A percentile compares a stretch with the other conserved stretches of the same genome.
Conservation (phyloP, 73 alveolate species). For the Paramecium sonneborni region DNA sequence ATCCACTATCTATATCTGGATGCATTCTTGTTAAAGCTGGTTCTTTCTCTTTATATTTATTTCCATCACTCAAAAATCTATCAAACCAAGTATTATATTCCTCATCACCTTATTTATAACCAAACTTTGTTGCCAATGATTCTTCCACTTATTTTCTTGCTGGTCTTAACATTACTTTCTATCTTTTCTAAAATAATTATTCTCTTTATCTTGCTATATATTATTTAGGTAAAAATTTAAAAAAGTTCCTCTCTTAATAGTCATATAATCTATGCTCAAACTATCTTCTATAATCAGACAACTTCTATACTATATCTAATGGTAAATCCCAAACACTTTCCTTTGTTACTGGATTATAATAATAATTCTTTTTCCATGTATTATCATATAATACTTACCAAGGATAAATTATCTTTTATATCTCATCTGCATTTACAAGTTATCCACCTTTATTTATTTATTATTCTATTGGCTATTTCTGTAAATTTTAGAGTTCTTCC, state of each 20-base stretch:
- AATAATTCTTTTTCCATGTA: conserved; percentile 78
- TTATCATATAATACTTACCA: conserved; percentile 76
- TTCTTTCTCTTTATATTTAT: conserved; percentile 69
- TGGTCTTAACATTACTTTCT: conserved; percentile 90
- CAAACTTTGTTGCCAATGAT: conserved; percentile 85
- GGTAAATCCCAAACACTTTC: conserved; percentile 96
- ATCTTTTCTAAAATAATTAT: conserved; percentile 37
- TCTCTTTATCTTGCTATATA: conserved; percentile 52
- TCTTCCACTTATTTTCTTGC: conserved; percentile 94
- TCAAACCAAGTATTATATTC: conserved; percentile 99
- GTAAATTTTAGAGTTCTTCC: neutral
- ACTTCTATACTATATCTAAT: conserved; percentile 24
- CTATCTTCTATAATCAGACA: conserved; percentile 40
- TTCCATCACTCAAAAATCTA: conserved; percentile 93
- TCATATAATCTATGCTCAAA: neutral
- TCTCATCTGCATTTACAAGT: conserved; percentile 39
- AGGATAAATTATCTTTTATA: conserved; percentile 47
- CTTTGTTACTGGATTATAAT: conserved; percentile 89
- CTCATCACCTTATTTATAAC: conserved; percentile 97
- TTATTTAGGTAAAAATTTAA: conserved; percentile 61
- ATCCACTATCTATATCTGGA: conserved; percentile 96
- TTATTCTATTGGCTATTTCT: neutral
- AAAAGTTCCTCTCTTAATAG: conserved; percentile 69
- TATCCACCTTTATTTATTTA: neutral
- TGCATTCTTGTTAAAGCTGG: conserved; percentile 93